Conservation (phyloP, 2,329 filamentous ascomycete species). For the Lojkania enalia region DNA sequence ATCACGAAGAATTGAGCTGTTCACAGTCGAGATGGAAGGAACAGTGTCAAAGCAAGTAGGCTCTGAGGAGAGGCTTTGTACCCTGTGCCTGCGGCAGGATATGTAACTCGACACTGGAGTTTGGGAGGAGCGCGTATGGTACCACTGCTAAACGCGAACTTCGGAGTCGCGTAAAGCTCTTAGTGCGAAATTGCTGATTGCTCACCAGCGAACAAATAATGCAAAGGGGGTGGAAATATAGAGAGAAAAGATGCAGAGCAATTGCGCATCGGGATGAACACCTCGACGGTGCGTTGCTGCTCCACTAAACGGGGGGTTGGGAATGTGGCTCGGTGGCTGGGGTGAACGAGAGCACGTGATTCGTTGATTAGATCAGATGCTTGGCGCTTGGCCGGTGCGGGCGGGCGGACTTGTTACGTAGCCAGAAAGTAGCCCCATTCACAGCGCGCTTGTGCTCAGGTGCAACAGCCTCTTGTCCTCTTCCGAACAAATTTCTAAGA, state of each 20-base stretch:
- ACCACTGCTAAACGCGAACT: background rate
- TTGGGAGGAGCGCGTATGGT: too few species aligned
- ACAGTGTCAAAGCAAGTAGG: too few species aligned
- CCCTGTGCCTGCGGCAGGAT: too few species aligned
- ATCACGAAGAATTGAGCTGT: too few species aligned
- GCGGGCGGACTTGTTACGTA: slow-evolving; percentile 33
- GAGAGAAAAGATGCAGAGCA: slow-evolving; percentile 11
- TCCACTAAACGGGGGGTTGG: slow-evolving; percentile 25
- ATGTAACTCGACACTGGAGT: too few species aligned
- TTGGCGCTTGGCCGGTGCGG: slow-evolving; percentile 15
- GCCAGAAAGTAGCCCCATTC: too few species aligned
- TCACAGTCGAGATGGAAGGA: too few species aligned
- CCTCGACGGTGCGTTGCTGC: background rate
- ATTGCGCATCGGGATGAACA: slow-evolving; percentile 12
- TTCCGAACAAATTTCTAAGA: too few species aligned
- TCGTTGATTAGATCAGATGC: slow-evolving; percentile 14
- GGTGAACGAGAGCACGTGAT: background rate
- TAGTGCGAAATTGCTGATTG: background rate
- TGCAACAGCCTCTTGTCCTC: too few species aligned
- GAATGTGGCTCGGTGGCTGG: slow-evolving; percentile 9
- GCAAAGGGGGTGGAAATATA: too few species aligned
- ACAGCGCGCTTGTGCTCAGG: too few species aligned
- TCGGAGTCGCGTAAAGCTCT: slow-evolving; percentile 1
- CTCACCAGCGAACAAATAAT: background rate
- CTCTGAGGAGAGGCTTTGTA: too few species aligned